Conservation (phyloP, 805 yeast genomes). For the Candida piceae region DNA sequence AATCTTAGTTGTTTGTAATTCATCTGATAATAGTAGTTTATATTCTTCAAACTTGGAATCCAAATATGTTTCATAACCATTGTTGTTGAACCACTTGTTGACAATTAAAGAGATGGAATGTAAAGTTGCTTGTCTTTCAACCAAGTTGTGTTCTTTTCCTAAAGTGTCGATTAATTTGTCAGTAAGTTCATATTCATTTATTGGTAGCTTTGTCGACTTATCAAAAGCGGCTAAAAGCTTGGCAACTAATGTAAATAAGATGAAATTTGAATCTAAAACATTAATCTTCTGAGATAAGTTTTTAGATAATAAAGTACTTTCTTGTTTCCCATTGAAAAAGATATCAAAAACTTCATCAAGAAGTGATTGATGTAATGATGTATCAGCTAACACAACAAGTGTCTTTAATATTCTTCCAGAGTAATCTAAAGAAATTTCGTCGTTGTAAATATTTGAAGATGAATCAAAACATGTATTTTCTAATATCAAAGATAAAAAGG, state of each 20-base stretch:
- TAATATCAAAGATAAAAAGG: slow-evolving; percentile 25
- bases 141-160: slow-evolving; percentile 20
- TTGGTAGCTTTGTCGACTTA: slow-evolving; percentile 30
- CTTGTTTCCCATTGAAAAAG: slow-evolving; percentile 29
- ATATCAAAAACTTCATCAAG: slow-evolving; percentile 33
- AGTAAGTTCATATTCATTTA: slow-evolving; percentile 11
- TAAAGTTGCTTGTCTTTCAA: slow-evolving; percentile 48
- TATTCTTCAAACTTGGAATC: slow-evolving; percentile 8
- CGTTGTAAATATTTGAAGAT: slow-evolving; percentile 12
- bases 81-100: slow-evolving; percentile 46
- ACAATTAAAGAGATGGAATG: slow-evolving; percentile 49
- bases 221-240: slow-evolving; percentile 52
- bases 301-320: slow-evolving; percentile 12
- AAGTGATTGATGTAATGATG: slow-evolving; percentile 41
- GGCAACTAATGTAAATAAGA: slow-evolving; percentile 35
- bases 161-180: slow-evolving; percentile 14
- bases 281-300: slow-evolving; percentile 14
- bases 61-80: slow-evolving; percentile 8
- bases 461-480: slow-evolving; percentile 6
- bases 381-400: slow-evolving; percentile 35
- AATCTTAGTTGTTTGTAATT: slow-evolving; percentile 3
- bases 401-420: slow-evolving; percentile 38
- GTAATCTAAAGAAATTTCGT: slow-evolving; percentile 31
- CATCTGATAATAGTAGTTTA: neutral
- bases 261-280: slow-evolving; percentile 25